Evolutionary conservation across 2,329 filamentous ascomycete species (phyloP).

Genomic region (Claviceps sp.): DNA sequence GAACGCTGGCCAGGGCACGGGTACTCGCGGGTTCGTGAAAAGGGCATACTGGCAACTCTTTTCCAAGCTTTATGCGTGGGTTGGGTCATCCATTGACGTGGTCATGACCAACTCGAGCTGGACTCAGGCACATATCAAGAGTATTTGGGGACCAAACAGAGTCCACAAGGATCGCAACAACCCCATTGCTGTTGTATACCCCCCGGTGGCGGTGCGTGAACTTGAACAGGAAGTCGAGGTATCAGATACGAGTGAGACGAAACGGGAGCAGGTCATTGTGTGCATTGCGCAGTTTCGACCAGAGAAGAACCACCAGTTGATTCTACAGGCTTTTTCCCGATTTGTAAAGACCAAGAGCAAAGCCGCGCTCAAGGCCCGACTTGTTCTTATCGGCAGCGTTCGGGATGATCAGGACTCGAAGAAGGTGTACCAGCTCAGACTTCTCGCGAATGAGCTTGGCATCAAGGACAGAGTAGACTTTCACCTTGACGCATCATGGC

Average conservation of each 20-base stretch:
- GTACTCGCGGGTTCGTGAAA: constrained; percentile 58
- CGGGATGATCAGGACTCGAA: constrained; percentile 69
- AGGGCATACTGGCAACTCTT: constrained; percentile 78
- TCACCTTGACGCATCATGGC: constrained; percentile 80
- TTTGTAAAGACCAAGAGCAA: constrained; percentile 47
- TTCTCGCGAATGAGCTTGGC: constrained; percentile 74
- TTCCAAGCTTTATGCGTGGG: constrained; percentile 66
- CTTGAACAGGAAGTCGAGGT: constrained; percentile 64
- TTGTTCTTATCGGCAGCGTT: constrained; percentile 87
- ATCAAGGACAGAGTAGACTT: constrained; percentile 80
- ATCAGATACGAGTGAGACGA: constrained; percentile 51
- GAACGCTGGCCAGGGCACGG: constrained; percentile 71
- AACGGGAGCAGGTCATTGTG: constrained; percentile 59
- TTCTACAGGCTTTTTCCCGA: constrained; percentile 70
- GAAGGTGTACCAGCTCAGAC: constrained; percentile 74
- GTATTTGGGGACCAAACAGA: constrained; percentile 58
- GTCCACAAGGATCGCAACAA: constrained; percentile 29
- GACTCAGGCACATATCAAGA: constrained; percentile 74
- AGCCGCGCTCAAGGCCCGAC: constrained; percentile 42
- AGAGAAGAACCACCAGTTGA: constrained; percentile 87
- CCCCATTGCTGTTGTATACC: constrained; percentile 69
- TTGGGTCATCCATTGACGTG: constrained; percentile 74
- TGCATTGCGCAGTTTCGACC: constrained; percentile 97
- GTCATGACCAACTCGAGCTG: constrained; percentile 97
- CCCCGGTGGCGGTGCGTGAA: constrained; percentile 81